Evolutionary conservation across 306 rosid genomes (phyloP), one percentile per base, ranked within the genome.

Genomic region (Cicer bijugum): DNA sequence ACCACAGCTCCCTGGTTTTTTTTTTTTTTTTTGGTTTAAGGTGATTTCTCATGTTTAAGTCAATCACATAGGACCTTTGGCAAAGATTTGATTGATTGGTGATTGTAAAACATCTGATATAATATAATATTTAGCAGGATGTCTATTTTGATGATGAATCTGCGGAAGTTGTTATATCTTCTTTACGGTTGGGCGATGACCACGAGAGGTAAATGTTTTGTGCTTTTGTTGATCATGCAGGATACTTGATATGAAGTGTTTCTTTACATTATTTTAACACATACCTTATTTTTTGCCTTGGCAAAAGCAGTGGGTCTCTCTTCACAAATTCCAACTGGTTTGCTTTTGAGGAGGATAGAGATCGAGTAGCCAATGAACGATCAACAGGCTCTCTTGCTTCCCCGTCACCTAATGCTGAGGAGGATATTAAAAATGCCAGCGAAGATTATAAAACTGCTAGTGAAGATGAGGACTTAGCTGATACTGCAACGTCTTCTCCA

Each of bases 241-340:
- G 17, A 9, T 53, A 8, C 40, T 68, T 64, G 20, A 35, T 20
- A n/a, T 9, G 23, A 28, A 20, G 23, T 56, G 65, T 52, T 59
- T 11, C 35, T 8, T 66, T 47, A 38, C 42, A 14, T 55, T 64
- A 12, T 48, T 61, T 57, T 72, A 60, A 67, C 65, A n/a, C 59
- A 59, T 71, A 14, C 74, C 76, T 60, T 59, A 63, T 20, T 65
- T 53, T 35, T 67, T 73, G 8, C 48, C 77, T 51, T 75, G 74
- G 59, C 72, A 16, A 20, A 33, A 84, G 82, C 93, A 95, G 99
- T 6, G 97, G 92, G 38, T 91, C 99, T 71, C 96, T 92, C 59
- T 95, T 91, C 82, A 95, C 97, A 46, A 95, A 95, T 87, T 95
- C 99, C 81, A 88, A 95, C 85, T 91, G 99, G 99, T 92, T 95